These are phyloP conservation scores for Pseudogymnoascus sp. DNA, from an alignment of 2,329 filamentous ascomycete species.

Conservation along the genomic window DNA sequence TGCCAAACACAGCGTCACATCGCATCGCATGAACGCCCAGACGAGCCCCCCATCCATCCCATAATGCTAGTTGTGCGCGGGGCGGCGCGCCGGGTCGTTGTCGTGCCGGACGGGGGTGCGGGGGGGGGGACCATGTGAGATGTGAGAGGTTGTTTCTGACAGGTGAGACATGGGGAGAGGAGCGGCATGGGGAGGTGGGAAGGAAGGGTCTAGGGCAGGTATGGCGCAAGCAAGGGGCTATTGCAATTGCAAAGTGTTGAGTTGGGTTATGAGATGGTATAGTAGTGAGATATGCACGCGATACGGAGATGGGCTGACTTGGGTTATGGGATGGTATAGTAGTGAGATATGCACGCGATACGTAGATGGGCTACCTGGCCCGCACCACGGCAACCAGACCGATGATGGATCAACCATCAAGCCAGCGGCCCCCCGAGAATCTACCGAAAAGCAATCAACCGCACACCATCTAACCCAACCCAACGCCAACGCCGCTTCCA, in stretches of 20 bases:
- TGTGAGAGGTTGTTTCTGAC: not conserved
- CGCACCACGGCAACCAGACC: not conserved
- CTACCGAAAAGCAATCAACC: not conserved
- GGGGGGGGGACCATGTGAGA: not conserved
- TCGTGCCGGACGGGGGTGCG: not conserved
- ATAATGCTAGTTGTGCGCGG: not conserved
- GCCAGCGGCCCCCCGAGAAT: not conserved
- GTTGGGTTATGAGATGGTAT: not conserved
- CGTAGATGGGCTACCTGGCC: not conserved
- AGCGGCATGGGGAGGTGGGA: too few relatives aligned
- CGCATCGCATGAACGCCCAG: not conserved
- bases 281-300: not conserved
- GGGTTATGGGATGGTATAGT: not conserved
- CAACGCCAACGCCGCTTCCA: not conserved
- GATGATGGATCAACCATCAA: not conserved
- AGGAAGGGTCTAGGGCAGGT: not conserved
- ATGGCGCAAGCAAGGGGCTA: not conserved
- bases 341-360: not conserved
- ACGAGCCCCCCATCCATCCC: not conserved
- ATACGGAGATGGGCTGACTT: too few relatives aligned
- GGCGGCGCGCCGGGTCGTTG: not conserved
- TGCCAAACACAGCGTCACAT: not conserved
- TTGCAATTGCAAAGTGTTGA: not conserved
- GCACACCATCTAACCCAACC: not conserved
- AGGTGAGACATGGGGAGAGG: not conserved